Evolutionary conservation across 352 stramenopile genomes (phyloP).

Genomic region (Pythium phragmiticola): DNA sequence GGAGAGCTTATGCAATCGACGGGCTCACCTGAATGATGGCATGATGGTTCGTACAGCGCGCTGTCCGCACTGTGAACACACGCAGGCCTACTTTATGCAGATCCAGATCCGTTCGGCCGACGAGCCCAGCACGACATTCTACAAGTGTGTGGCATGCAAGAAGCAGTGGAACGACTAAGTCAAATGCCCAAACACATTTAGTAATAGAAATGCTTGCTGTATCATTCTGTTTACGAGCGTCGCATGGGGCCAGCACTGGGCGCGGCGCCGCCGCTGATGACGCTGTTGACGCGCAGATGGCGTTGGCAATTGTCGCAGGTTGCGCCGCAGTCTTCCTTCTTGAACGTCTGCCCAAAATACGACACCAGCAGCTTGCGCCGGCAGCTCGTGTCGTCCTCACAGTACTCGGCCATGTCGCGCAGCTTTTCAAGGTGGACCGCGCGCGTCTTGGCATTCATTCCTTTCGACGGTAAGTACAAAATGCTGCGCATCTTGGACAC

Average conservation of each 20-base stretch:
- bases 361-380: conserved; percentile 70
- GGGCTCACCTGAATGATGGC: neutral
- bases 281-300: conserved; percentile 34
- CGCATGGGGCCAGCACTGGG: neutral
- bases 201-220: conserved; percentile 4
- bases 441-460: conserved; percentile 70
- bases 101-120: conserved; percentile 99
- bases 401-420: conserved; percentile 75
- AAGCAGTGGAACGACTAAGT: conserved; percentile 95
- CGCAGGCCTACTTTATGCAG: conserved; percentile 99
- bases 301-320: conserved; percentile 71
- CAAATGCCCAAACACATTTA: neutral
- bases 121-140: conserved; percentile 99
- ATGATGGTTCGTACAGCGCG: conserved; percentile 39
- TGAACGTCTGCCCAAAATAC: conserved; percentile 81
- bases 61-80: conserved; percentile 95
- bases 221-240: conserved; percentile 3
- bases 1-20: neutral
- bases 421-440: conserved; percentile 80
- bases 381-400: conserved; percentile 70
- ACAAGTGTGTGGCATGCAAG: conserved; percentile 98
- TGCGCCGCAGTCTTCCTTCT: conserved; percentile 53
- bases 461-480: conserved; percentile 73
- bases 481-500: conserved; percentile 83
- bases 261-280: conserved; percentile 9